Evolutionary conservation across 306 rosid species (phyloP), one percentile per base, ranked within the genome.

Genomic region (Lablab purpureus): DNA sequence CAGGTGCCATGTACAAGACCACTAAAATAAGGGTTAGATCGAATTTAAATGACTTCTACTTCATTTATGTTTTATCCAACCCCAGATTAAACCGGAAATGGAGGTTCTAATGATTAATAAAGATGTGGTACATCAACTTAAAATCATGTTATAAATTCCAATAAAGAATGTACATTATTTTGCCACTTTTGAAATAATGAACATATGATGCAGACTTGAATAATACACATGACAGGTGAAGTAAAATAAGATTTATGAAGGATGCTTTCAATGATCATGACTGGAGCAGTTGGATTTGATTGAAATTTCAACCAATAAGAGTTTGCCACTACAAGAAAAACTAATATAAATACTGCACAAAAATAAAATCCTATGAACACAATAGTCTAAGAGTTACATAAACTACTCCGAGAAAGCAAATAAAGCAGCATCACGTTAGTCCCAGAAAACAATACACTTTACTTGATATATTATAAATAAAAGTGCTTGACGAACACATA

Each of bases 11-110:
- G 45, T 66, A 27, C 11, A 47, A 75, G 55, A 45, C 46, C 58
- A 32, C 37, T 34, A 34, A 21, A 21, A 32, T 40, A 36, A 21
- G 1, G 65, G 65, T 25, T 58, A 25, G 65, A 58, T 60, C 13
- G 66, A 19, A 36, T 27, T 27, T 63, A 15, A 27, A 17, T n/a
- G 56, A 19, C 45, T 60, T 55, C n/a, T 9, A 37, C 67, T 66
- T 77, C 41, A 27, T 40, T 40, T 40, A 10, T 8, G 13, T 51
- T 63, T 67, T 66, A 52, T 67, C 60, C 67, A 18, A 51, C 74
- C 78, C 74, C 10, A 21, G n/a, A 49, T 70, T 72, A 28, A 52
- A 66, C 74, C 18, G 34, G n/a, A 65, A 72, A 66, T 23, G 11
- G 34, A 55, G 62, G 67, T 34, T 51, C 27, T 12, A 41, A 69